A percentile compares a stretch with the other conserved stretches of the same genome.
These are phyloP conservation scores for Flaveria floridana DNA, from an alignment of 140 eudicot genomes.

Conservation along the genomic window DNA sequence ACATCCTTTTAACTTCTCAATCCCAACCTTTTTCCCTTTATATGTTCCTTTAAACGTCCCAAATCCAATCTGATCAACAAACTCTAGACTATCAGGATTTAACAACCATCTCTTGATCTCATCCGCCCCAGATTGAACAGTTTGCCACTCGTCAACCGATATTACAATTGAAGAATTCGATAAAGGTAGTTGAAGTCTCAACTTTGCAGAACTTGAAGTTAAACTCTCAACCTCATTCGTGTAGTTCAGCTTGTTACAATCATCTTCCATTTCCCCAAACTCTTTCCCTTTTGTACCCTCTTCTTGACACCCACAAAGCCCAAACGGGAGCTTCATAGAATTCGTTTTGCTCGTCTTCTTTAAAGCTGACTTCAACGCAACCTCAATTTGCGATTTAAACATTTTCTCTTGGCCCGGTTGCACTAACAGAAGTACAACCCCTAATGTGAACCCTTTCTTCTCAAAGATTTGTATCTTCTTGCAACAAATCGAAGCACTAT, in stretches of 20 bases:
- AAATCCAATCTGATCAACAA: conserved; percentile 70
- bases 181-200: conserved; percentile 61
- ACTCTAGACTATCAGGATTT: conserved; percentile 75
- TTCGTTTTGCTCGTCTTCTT: conserved; percentile 58
- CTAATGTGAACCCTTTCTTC: conserved; percentile 82
- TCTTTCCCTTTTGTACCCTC: conserved; percentile 65
- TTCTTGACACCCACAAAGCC: conserved; percentile 98
- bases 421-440: conserved; percentile 62
- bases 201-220: conserved; percentile 31
- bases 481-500: conserved; percentile 74
- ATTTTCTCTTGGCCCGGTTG: conserved; percentile 75
- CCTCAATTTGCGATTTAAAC: conserved; percentile 59
- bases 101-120: conserved; percentile 80
- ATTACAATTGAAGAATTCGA: conserved; percentile 58
- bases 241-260: conserved; percentile 45
- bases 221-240: conserved; percentile 54
- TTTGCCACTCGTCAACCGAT: conserved; percentile 97
- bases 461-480: conserved; percentile 96
- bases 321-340: conserved; percentile 79
- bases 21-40: conserved; percentile 73
- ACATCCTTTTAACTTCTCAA: conserved; percentile 95
- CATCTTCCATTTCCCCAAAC: conserved; percentile 66
- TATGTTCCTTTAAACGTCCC: conserved; percentile 73
- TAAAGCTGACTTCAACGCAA: conserved; percentile 59
- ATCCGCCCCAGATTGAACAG: conserved; percentile 75